Evolutionary conservation across 2,329 filamentous ascomycete genomes (phyloP), one percentile per base, ranked within the genome.

Genomic region (Neoscytalidium dimidiatum): DNA sequence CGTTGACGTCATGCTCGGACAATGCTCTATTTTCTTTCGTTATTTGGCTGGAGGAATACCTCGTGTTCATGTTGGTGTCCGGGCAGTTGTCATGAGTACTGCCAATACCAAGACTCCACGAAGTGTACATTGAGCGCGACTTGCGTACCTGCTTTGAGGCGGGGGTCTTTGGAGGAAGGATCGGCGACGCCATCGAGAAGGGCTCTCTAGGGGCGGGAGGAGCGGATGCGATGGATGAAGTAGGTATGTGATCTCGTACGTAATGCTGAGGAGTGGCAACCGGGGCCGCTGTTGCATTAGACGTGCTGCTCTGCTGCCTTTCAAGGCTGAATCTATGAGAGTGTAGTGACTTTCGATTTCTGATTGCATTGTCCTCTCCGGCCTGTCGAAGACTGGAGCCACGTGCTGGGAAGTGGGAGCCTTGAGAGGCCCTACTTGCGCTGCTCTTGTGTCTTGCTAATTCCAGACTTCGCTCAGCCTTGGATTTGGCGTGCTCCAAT

Each of bases 321-420:
- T 64, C 63, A 31, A 41, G 41, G 44, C 63, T 52, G 63, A 44
- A 14, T 57, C 26, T 60, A n/a, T 68, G 67, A 6, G 65, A 38
- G 38, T 73, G 56, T 9, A 44, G 23, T n/a, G 63, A 64, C 17
- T 48, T 28, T 33, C 53, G 63, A 11, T 44, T 17, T 28, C 21
- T 64, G 29, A 23, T 17, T 21, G 52, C 52, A 29, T 33, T 60
- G 8, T 38, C 33, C 13, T 64, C 63, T 28, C 53, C 53, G 7
- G 33, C 53, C 21, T 58, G 53, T 31, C 72, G 71, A 52, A 74
- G 66, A 62, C 73, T 75, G 2, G 74, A 71, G 8, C 71, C 72
- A 46, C 74, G 70, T 9, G 72, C 68, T n/a, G 75, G 75, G 48
- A 78, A 78, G 62, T 77, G 76, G 49, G 73, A 75, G 53, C 76